Evolutionary conservation across 2,329 filamentous ascomycete genomes (phyloP).

Genomic region (Xylaria sp.): DNA sequence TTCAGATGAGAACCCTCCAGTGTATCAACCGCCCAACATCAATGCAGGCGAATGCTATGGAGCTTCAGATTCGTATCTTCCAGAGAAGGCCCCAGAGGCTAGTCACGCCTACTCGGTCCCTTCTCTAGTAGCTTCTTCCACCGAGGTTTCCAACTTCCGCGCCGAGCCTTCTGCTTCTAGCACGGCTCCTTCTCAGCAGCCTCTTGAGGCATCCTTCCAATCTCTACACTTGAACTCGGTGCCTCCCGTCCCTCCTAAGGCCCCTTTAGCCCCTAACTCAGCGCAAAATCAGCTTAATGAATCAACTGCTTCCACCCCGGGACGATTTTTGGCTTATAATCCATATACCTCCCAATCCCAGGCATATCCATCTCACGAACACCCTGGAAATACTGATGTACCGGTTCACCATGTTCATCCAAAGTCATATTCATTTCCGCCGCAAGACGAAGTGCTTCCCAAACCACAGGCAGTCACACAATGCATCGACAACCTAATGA

Average conservation of each 20-base stretch:
- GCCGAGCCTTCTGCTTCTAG: background rate
- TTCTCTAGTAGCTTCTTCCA: background rate
- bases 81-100: background rate
- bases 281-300: background rate
- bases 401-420: background rate
- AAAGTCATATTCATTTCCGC: background rate
- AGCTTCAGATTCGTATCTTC: background rate
- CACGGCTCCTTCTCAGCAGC: background rate
- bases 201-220: slow-evolving; percentile 1
- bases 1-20: background rate
- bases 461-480: slow-evolving; percentile 31
- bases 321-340: background rate
- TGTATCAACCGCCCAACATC: background rate
- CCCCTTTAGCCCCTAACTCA: background rate
- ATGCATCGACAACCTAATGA: slow-evolving; percentile 40
- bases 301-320: background rate
- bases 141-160: background rate
- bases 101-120: background rate
- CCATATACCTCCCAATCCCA: background rate
- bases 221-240: background rate
- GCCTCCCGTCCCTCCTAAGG: slow-evolving; percentile 6
- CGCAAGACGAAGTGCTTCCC: background rate
- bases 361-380: background rate
- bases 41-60: background rate
- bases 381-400: background rate